Percentiles rank a stretch among this genome's conserved stretches.
phyloP scores from a whole-genome alignment of 495 filamentous ascomycete genomes.

The Podospora australis region DNA sequence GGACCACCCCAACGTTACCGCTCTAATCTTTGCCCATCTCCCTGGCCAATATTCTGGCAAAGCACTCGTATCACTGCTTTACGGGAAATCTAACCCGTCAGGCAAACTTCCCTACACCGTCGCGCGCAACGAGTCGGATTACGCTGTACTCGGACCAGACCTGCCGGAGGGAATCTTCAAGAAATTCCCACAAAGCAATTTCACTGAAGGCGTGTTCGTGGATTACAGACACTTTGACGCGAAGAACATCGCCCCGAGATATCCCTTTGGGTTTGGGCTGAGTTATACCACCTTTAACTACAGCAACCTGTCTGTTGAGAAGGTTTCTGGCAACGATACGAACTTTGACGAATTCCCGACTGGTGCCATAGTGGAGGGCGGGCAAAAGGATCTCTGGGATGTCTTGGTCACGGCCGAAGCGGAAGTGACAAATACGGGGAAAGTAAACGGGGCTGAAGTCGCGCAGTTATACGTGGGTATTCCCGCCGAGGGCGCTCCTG shows the following conservation, averaged over 20 bases:
- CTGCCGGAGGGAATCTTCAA: slow-evolving; percentile 27
- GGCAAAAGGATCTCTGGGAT: slow-evolving; percentile 54
- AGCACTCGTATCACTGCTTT: slow-evolving; percentile 51
- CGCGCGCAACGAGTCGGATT: slow-evolving; percentile 57
- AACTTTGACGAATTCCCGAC: slow-evolving; percentile 28
- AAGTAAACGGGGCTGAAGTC: slow-evolving; percentile 45
- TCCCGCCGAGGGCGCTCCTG: slow-evolving; percentile 38
- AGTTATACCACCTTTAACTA: slow-evolving; percentile 42
- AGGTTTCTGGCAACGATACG: slow-evolving; percentile 5
- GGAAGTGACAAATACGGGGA: slow-evolving; percentile 52
- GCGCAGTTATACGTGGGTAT: slow-evolving; percentile 60
- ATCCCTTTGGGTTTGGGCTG: slow-evolving; percentile 55
- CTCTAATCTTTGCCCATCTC: slow-evolving; percentile 53
- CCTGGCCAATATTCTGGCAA: slow-evolving; percentile 57
- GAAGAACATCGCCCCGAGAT: slow-evolving; percentile 56
- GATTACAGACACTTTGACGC: slow-evolving; percentile 64
- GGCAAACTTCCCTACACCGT: slow-evolving; percentile 70
- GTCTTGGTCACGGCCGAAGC: slow-evolving; percentile 45
- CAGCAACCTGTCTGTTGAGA: slow-evolving; percentile 26
- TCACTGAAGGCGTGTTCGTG: slow-evolving; percentile 57
- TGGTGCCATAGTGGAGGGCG: slow-evolving; percentile 47
- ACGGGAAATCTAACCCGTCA: slow-evolving; percentile 51
- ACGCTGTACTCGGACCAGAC: slow-evolving; percentile 35
- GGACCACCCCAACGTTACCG: slow-evolving; percentile 58
- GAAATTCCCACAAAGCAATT: slow-evolving; percentile 54